phyloP scores from a whole-genome alignment of 148 eudicot genomes.

The Vaccinium vitisidaea region DNA sequence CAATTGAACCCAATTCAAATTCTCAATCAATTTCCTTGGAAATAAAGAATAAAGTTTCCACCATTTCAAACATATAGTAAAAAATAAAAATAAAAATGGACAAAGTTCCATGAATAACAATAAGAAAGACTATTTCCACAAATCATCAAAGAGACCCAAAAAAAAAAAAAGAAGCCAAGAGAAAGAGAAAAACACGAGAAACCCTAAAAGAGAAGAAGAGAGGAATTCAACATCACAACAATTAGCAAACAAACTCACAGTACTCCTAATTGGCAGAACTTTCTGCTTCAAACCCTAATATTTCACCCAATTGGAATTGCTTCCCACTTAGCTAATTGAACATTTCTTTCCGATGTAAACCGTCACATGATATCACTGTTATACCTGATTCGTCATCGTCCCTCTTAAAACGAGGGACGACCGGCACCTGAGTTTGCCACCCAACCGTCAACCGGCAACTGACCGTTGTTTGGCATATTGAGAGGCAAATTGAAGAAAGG shows the following conservation, averaged over 20 bases:
- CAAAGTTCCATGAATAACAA: background rate
- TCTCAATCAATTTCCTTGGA: background rate
- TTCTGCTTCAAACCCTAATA: conserved; percentile 13
- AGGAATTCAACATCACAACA: background rate
- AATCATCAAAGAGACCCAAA: too few relatives aligned
- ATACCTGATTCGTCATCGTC: too few relatives aligned
- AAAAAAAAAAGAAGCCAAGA: too few relatives aligned
- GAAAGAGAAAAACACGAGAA: background rate
- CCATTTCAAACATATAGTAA: too few relatives aligned
- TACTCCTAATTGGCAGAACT: conserved; percentile 9
- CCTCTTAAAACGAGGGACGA: conserved; percentile 35
- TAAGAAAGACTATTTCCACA: background rate
- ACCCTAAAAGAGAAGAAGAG: background rate
- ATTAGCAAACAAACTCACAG: background rate
- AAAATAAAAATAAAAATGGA: too few relatives aligned
- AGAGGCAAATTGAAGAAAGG: conserved; percentile 66
- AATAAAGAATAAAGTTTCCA: too few relatives aligned
- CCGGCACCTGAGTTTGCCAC: conserved; percentile 35
- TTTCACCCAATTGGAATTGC: conserved; percentile 1
- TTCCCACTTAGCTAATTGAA: too few relatives aligned
- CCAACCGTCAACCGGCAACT: conserved; percentile 58
- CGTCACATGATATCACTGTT: too few relatives aligned
- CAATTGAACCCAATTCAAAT: background rate
- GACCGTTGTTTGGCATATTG: conserved; percentile 47
- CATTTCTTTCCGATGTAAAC: too few relatives aligned